Base-by-base conservation (phyloP, 495 filamentous ascomycete species). In the Neurospora terricola region DNA sequence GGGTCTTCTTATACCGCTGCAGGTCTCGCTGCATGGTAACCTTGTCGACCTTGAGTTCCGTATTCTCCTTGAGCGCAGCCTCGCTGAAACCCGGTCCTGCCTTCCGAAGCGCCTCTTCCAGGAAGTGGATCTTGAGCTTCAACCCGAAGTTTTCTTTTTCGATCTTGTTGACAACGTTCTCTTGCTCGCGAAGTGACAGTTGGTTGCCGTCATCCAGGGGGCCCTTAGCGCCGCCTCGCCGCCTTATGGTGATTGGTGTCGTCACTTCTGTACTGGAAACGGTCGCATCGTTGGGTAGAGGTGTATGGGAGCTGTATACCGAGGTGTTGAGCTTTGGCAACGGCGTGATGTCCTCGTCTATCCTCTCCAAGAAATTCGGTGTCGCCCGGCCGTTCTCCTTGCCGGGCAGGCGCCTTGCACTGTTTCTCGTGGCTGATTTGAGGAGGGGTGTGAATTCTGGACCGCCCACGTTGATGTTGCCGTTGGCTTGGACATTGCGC, bases 371-470 rank as follows among this genome's bases (percentile, higher is more conserved):
- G 72, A 89, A 90, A 6, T 87, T 89, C 2, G 95, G 95, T 5
- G 94, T 97, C 30, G 86, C 84, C 38, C 86, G 72, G 75, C 85
- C 84, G 71, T 86, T 84, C 70, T 86, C 80, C 79, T 89, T 84
- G 84, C 88, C 79, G 43, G 70, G 36, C 38, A 66, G n/a, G 68
- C 87, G 86, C 69, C 91, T 83, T 40, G 90, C 86, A 75, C 91
- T 94, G 77, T 95, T 94, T 71, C 89, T 90, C 21, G 93, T 93
- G 16, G 94, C 94, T 72, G 92, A 97, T 83, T 94, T 95, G 79
- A 99, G 88, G 71, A 99, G 82, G 0, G 96, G 96, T 3, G 96
- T 99, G 78, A 99, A 99, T 74, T 99, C 96, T 68, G 87, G 88
- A 70, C 89, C 90, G 16, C 84, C 87, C 2, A 88, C 81, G 38